Base-by-base conservation (phyloP, 2,329 filamentous ascomycete species). In the Biscogniauxia mediterranea region DNA sequence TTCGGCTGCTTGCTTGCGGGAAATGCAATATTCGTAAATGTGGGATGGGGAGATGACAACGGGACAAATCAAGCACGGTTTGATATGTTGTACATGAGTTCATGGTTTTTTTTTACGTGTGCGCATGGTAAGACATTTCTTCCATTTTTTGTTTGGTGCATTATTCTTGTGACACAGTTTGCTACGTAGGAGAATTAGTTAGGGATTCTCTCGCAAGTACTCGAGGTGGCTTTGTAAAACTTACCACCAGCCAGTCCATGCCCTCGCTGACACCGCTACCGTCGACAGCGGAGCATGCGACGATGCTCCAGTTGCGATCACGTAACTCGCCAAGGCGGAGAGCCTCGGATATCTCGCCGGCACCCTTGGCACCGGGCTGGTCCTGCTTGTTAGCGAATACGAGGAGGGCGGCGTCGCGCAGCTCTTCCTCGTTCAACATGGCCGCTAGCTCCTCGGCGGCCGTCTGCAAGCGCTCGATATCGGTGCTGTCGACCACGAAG, bases 301-400 rank as follows among this genome's bases (percentile, higher is more conserved):
- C 93, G 74, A 99, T 99, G 77, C 93, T 98, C 95, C 95, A 99
- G 83, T 98, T 99, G 72, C 95, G 86, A 77, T 99, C 95, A 71
- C 94, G 89, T 74, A 99, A 80, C 77, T 97, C 93, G 58, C 92
- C 93, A 68, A 99, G 79, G 71, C 89, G 90, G 76, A 99, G 79
- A 55, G 93, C 94, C 79, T 98, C 94, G 59, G 92, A 96, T 66
- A 99, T 99, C 76, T 98, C 95, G 19, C 93, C 95, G 1, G 95
- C 95, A 1, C 94, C 95, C 79, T 97, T 96, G 55, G 95, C 94
- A 19, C 95, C 95, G 1, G 94, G 94, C 78, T 98, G 93, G 79
- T 99, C 95, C 78, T 99, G 95, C 81, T 99, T 99, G 81, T 99
- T 99, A 72, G 95, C 95, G 77, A 98, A 99, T 11, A 99, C 95